Evolutionary conservation across 2,329 filamentous ascomycete genomes (phyloP), one percentile per base, ranked within the genome.

Genomic region (Exophiala phaeomuriformis): DNA sequence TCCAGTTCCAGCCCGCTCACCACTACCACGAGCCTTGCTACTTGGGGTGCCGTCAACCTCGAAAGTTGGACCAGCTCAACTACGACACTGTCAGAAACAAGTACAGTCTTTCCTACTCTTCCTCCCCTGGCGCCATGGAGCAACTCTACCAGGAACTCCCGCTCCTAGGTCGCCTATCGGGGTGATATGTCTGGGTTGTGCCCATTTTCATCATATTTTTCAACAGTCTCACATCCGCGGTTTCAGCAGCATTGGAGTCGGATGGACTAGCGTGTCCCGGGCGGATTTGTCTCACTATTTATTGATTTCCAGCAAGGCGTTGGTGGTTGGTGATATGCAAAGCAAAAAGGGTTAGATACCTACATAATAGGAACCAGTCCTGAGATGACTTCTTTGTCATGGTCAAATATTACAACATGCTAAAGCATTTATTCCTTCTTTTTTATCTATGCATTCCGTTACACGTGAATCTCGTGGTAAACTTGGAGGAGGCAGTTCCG

Each of bases 261-360:
- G 10, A 39, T 39, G 6, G 7, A 5, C 7, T 12, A 9, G 10
- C 6, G 19, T 8, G 4, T 8, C 10, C 6, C 2, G 4, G 10
- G 36, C 45, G 31, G 45, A 33, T 33, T 28, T 27, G 31, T 5
- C 8, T 35, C 19, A 8, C 27, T 19, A 12, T 29, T 10, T 32
- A n/a, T 45, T 28, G 32, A 36, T 41, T 29, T 54, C 37, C 47
- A 54, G 52, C 52, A 33, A 41, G 52, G 52, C 35, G 52, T 40
- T 54, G 47, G 52, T 12, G 47, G 52, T 33, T 7, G 33, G 33
- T 6, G 6, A 39, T 39, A 52, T 8, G 36, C 5, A 39, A 39
- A 8, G 10, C 36, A 39, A n/a, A 29, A 31, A 28, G 45, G 30
- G 32, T 36, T 37, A 37, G 32, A 10, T 39, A 37, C 5, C 9